Evolutionary conservation across 345 rosid species (phyloP), one percentile per base, ranked within the genome.

Genomic region (Aquilaria malaccensis): DNA sequence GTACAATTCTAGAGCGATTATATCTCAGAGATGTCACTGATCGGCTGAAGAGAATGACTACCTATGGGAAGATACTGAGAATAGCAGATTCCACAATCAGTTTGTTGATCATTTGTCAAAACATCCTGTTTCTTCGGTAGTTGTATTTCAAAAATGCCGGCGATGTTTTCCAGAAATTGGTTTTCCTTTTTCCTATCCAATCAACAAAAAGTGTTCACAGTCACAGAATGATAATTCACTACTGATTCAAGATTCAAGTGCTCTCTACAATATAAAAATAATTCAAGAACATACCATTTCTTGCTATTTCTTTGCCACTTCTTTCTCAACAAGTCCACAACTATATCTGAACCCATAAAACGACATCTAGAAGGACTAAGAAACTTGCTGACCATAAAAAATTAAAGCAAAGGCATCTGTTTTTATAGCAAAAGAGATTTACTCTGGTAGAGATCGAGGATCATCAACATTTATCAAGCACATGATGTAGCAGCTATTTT

Each of bases 11-110:
- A 37, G 43, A 37, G 43, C 5, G 1, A 3, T 37, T 3, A 37
- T 37, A 3, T 37, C 43, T 37, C 7, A 37, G 7, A 7, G 43
- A 37, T 3, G 7, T 37, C 7, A 7, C 3, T 37, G 43, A 37
- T 3, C 3, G 43, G 43, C 7, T 37, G 2, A 54, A 43, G 47
- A 31, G 14, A 33, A 37, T 32, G 3, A 47, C 30, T 48, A 86
- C 96, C 91, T 9, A 74, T 63, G n/a, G 94, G 94, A 68, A 91
- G 91, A 77, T 64, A 76, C 54, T 79, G 87, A 2, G 85, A 78
- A 75, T 86, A 88, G 72, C 94, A 91, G 57, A 91, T 87, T 56
- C 98, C 98, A 59, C 96, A 88, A 67, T 88, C 94, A 71, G 69
- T 54, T 70, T 80, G 82, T 33, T 73, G 70, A 62, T 76, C 80